These are phyloP conservation scores for Cucumis hystrix DNA, from an alignment of 306 rosid genomes.

Conservation along the genomic window DNA sequence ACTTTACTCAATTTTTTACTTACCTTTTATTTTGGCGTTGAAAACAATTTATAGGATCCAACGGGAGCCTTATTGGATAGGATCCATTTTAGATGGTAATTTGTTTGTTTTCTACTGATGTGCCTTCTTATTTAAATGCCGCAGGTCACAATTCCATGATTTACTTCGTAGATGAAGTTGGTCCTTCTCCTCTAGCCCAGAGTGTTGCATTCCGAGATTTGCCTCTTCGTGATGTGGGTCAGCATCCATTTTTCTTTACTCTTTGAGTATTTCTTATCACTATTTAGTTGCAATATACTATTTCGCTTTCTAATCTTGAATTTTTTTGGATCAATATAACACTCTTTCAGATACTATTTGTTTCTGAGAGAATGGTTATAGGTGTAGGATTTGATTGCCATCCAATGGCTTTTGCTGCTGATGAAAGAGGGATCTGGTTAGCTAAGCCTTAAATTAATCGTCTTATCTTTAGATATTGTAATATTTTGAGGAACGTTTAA, in stretches of 20 bases:
- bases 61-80: neutral
- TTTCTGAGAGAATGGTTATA: slow-evolving; percentile 71
- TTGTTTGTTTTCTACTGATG: neutral
- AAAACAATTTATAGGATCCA: neutral
- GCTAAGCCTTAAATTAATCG: slow-evolving; percentile 11
- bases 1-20: neutral
- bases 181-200: slow-evolving; percentile 94
- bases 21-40: neutral
- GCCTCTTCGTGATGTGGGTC: slow-evolving; percentile 99
- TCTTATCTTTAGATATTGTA: neutral
- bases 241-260: slow-evolving; percentile 65
- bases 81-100: neutral
- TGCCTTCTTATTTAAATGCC: slow-evolving; percentile 17
- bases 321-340: slow-evolving; percentile 18
- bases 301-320: slow-evolving; percentile 18
- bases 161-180: slow-evolving; percentile 84
- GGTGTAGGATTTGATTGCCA: slow-evolving; percentile 89
- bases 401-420: slow-evolving; percentile 85
- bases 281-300: slow-evolving; percentile 13
- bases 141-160: slow-evolving; percentile 93
- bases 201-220: slow-evolving; percentile 75
- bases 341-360: slow-evolving; percentile 70
- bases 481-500: slow-evolving; percentile 12
- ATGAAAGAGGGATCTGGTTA: slow-evolving; percentile 80
- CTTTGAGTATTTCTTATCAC: slow-evolving; percentile 9